Base-by-base conservation (phyloP, 257 asterid genomes). In the Paulownia fortunei region DNA sequence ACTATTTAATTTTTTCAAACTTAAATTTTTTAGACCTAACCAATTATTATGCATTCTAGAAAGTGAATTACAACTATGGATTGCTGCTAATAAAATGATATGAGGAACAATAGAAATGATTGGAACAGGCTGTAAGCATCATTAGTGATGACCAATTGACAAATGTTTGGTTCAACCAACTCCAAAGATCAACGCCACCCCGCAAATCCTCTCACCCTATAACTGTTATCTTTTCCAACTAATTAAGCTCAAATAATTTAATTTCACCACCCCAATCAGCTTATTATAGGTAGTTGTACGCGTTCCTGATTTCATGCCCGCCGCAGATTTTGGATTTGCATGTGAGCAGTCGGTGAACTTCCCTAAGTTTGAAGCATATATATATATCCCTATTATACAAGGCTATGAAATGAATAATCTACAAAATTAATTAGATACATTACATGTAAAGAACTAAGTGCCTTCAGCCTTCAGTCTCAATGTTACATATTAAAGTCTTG, bases 271-370 rank as follows among this genome's bases (percentile, higher is more conserved):
- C n/a, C n/a, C n/a, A n/a, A n/a, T n/a, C n/a, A n/a, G n/a, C n/a
- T n/a, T n/a, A n/a, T n/a, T 6, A 0, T 6, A 55, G 11, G 3
- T 18, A 15, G 11, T 47, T 46, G 37, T 42, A 49, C 79, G 73
- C 73, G 80, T 34, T 62, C 0, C 26, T 74, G 6, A 7, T 12
- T 34, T 36, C 23, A 51, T 10, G 4, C 19, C 34, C 36, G 26
- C 80, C 86, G 81, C 83, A 78, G 49, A 82, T 46, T 52, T 21
- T 39, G 83, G 67, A 61, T 74, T 74, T 37, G 79, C 86, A 82
- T 82, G 86, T 77, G 80, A 54, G 10, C 6, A 41, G 13, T 46
- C 37, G 77, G 34, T 59, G 42, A 49, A 56, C 30, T 64, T 47
- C 39, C 1, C n/a, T 24, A 59, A 16, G n/a, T n/a, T n/a, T n/a